phyloP scores from a whole-genome alignment of 805 yeast genomes.

The Ogataea parapolymorpha region DNA sequence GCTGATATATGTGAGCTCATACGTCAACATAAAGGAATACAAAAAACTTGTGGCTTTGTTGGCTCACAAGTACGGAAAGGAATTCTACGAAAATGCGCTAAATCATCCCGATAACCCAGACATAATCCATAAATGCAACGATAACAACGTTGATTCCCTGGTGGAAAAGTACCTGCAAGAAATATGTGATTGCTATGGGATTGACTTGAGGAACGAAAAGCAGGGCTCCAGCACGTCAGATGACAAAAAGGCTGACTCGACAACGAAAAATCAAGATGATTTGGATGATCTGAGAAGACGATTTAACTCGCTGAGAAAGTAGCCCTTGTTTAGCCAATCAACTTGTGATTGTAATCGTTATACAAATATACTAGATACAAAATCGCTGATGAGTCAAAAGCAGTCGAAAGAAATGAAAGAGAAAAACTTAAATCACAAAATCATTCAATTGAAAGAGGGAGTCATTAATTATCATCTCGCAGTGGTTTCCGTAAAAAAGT shows the following conservation, averaged over 20 bases:
- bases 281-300: constrained; percentile 32
- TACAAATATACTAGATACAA: neutral
- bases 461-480: constrained; percentile 31
- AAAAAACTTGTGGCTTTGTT: constrained; percentile 22
- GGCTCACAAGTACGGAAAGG: constrained; percentile 24
- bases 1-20: constrained; percentile 20
- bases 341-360: too few species aligned
- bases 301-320: constrained; percentile 44
- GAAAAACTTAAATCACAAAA: constrained; percentile 19
- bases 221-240: constrained; percentile 6
- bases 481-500: constrained; percentile 29
- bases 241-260: constrained; percentile 2
- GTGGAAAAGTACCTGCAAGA: constrained; percentile 28
- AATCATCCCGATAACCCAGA: constrained; percentile 15
- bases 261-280: constrained; percentile 11
- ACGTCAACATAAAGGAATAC: constrained; percentile 23
- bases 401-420: neutral
- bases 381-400: neutral
- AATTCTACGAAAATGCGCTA: constrained; percentile 21
- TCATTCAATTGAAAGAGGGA: constrained; percentile 22
- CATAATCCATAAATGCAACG: constrained; percentile 25
- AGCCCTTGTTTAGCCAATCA: neutral
- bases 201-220: constrained; percentile 26
- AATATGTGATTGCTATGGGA: constrained; percentile 28
- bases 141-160: constrained; percentile 27